Evolutionary conservation across 2,329 filamentous ascomycete species (phyloP), one percentile per base, ranked within the genome.

Genomic region (Phoma herbarum): DNA sequence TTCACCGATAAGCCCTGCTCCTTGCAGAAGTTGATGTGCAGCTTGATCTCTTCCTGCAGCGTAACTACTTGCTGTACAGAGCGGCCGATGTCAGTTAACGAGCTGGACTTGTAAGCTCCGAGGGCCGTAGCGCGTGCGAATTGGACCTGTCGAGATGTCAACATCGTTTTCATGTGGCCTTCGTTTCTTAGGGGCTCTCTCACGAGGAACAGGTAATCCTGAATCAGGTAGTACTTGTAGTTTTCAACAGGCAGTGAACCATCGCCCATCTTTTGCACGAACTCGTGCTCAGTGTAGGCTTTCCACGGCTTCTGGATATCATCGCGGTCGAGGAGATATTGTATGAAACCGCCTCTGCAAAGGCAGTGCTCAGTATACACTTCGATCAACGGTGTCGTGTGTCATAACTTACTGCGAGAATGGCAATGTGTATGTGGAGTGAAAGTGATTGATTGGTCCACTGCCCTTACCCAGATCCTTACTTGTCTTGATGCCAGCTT

Each of bases 151-250:
- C 3, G 11, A 26, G n/a, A 7, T 20, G 52, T 73, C 37, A 71
- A 47, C 26, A 39, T n/a, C 22, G 11, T 8, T 22, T 41, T 18
- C 18, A 31, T 11, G 9, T n/a, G 23, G 20, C 35, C 25, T 7
- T 11, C 14, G 3, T 4, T 10, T 10, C 2, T 18, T 43, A 7
- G 8, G 20, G 16, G n/a, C 83, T 41, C 69, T 95, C 90, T 41
- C 69, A 95, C 90, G 42, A 97, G 80, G 71, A 95, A 98, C 4
- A 97, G 82, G 70, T 97, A 97, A 71, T 98, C 94, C 69, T 98
- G 94, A 10, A 95, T 84, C 55, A 98, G 86, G 74, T 97, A 98
- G 37, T 90, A 85, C 75, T 93, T 95, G 82, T 97, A 98, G 0
- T 88, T 89, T 42, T 90, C 86, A 1, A 90, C 67, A 0, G 91